Evolutionary conservation across 129 eudicot species (phyloP).

Genomic region (Helichrysum umbraculigerum): DNA sequence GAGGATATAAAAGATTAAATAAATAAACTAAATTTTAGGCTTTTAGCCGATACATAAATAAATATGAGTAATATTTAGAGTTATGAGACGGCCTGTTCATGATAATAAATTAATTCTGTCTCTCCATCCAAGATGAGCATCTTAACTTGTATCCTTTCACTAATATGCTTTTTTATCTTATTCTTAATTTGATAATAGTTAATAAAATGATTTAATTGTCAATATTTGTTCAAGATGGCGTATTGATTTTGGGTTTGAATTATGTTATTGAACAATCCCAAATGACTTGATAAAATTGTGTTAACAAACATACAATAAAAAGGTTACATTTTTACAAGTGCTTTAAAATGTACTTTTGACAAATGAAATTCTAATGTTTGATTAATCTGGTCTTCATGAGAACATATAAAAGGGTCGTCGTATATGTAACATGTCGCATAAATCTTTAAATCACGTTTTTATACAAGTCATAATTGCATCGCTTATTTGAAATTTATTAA

Average conservation of each 20-base stretch:
- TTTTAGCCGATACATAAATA: neutral
- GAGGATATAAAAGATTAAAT: neutral
- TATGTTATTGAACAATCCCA: neutral
- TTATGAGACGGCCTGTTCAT: neutral
- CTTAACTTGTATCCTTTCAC: neutral
- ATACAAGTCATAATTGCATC: neutral
- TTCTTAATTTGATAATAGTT: neutral
- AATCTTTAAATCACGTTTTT: too few species aligned
- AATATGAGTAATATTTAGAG: neutral
- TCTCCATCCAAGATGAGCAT: neutral
- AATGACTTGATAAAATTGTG: neutral
- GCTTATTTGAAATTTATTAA: neutral
- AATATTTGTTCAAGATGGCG: neutral
- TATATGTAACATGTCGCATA: neutral
- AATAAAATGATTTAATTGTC: too few species aligned
- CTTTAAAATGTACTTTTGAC: neutral
- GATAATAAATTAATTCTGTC: neutral
- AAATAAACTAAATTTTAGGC: too few species aligned
- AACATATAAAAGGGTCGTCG: neutral
- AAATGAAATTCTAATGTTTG: neutral
- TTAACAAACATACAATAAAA: too few species aligned
- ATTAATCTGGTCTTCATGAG: neutral
- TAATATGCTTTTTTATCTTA: neutral
- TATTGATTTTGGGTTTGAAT: neutral
- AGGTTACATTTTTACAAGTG: neutral